Base-by-base conservation (phyloP, 140 eudicot genomes). In the Senecio squalidus region DNA sequence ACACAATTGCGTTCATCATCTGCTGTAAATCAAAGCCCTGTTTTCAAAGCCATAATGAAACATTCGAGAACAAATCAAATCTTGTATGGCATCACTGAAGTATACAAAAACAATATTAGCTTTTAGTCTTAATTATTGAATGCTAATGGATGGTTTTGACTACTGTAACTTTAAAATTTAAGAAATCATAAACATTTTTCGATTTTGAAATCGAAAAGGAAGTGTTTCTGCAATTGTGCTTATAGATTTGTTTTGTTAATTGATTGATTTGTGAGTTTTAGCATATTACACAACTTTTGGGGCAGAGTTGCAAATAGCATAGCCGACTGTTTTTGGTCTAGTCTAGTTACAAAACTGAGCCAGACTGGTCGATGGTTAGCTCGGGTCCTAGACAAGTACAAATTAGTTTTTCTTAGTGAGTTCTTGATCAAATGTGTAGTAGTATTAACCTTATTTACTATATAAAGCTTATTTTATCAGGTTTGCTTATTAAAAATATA, bases 61-160 rank as follows among this genome's bases (percentile, higher is more conserved):
- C 62, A 64, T 52, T 31, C 23, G 48, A 54, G 58, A 52, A 62
- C n/a, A 17, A 44, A 62, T 25, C n/a, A 44, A 65, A 55, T 41
- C 36, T 45, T 44, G 44, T 45, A 17, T 31, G 64, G 24, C 48
- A 33, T 20, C 28, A 30, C 50, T 20, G 63, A 62, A 26, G 45
- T 62, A 11, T 34, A 55, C 49, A 22, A n/a, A 15, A 33, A 49
- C 18, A 22, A 20, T 46, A 18, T n/a, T n/a, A n/a, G n/a, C n/a
- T n/a, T n/a, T n/a, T n/a, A n/a, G n/a, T n/a, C n/a, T n/a, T n/a
- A n/a, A n/a, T n/a, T n/a, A n/a, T n/a, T n/a, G n/a, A n/a, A n/a
- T n/a, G n/a, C n/a, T n/a, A n/a, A n/a, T n/a, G n/a, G n/a, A n/a
- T n/a, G n/a, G n/a, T n/a, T n/a, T n/a, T n/a, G n/a, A n/a, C n/a